These are phyloP conservation scores for Coccinonectria pachysandricola DNA, from an alignment of 2,329 filamentous ascomycete species.

Conservation along the genomic window DNA sequence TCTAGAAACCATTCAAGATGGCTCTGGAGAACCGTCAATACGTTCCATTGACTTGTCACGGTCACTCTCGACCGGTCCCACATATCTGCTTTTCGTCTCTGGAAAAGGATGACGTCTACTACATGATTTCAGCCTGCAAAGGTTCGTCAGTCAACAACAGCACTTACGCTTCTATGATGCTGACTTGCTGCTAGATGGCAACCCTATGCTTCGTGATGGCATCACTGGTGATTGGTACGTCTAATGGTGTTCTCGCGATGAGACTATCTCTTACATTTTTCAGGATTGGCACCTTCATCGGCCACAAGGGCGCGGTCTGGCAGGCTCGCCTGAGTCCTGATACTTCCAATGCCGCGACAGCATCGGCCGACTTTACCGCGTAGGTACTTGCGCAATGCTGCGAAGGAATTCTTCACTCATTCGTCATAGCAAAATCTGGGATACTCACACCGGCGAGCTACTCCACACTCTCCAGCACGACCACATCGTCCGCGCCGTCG, in stretches of 20 bases:
- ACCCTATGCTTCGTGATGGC: constrained; percentile 95
- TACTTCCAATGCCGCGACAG: constrained; percentile 79
- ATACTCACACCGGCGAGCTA: constrained; percentile 86
- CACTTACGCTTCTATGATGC: no score
- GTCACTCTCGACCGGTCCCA: constrained; percentile 84
- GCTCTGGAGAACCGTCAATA: constrained; percentile 43
- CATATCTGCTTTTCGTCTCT: constrained; percentile 83
- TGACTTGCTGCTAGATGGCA: constrained; percentile 59
- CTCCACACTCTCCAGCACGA: constrained; percentile 80
- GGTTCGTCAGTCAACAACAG: no score
- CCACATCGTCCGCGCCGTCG: constrained; percentile 89
- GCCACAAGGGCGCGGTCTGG: constrained; percentile 97
- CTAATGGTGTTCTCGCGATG: no score
- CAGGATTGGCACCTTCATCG: constrained; percentile 96
- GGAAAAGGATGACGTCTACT: constrained; percentile 75
- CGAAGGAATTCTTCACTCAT: constrained; percentile 13
- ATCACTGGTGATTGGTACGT: constrained; percentile 83
- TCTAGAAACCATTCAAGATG: no score
- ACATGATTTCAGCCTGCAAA: constrained; percentile 89
- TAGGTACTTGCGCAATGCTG: constrained; percentile 33
- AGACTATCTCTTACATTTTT: not conserved
- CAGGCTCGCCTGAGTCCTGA: constrained; percentile 85
- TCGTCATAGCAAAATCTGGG: constrained; percentile 75
- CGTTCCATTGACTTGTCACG: constrained; percentile 87
- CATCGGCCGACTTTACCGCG: constrained; percentile 93